Evolutionary conservation across 2,329 filamentous ascomycete species (phyloP), one percentile per base, ranked within the genome.

Genomic region (Chalara sp.): DNA sequence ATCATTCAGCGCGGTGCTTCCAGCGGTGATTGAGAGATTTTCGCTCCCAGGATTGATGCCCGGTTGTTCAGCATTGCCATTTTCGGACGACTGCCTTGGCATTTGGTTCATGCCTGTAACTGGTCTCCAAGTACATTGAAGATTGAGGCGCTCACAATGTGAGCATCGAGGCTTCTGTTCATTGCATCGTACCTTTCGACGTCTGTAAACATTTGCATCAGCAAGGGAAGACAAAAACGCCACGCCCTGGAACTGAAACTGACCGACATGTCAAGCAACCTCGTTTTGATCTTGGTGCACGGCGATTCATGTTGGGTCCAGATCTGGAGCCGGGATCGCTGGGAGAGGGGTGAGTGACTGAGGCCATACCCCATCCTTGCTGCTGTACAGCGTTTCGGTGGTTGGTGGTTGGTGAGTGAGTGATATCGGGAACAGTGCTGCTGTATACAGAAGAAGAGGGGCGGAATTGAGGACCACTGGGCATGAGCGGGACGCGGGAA

Each of bases 141-240:
- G 66, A 52, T 75, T 75, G 46, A 79, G 68, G 40, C 76, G 70
- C 60, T 73, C 73, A 64, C 76, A 80, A 58, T 78, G 76, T 47
- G 67, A 72, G 60, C 77, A 80, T 13, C 72, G 62, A 6, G 76
- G 76, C 51, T 73, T 70, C 54, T 72, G 70, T 64, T 79, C 76
- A 57, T 78, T 74, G 61, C 76, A 80, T 56, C 75, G 72, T 56
- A 78, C 77, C 64, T 79, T 79, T 53, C 75, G 69, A 37, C 74
- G 72, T 13, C 35, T 39, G 10, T 3, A 13, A 39, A 10, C 13
- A 39, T 11, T 39, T 3, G 35, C 35, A 39, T 39, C 35, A 11
- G 10, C 3, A 39, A 39, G 10, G 35, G 10, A 10, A 10, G 35
- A 11, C 13, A 39, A 39, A 13, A 39, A 39, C 30, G 53, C 30